These are phyloP conservation scores for Penicillium ochrochloron DNA, from an alignment of 495 filamentous ascomycete species.

Conservation along the genomic window DNA sequence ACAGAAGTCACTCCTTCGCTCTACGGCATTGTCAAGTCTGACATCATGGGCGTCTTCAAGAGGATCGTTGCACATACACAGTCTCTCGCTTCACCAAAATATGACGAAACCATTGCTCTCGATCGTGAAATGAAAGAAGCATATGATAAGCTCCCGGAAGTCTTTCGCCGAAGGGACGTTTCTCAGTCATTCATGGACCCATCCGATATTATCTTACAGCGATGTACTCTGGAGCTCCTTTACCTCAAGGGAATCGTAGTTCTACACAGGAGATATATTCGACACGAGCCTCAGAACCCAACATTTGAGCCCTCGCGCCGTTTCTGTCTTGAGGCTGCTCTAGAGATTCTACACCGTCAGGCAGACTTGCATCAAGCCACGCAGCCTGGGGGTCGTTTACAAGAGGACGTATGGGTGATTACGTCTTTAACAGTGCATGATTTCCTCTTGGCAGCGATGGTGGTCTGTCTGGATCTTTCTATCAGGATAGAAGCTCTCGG, in stretches of 20 bases:
- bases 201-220: background rate
- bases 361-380: conserved; percentile 40
- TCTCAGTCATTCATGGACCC: background rate
- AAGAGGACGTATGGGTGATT: conserved; percentile 53
- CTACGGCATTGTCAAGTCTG: conserved; percentile 53
- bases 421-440: conserved; percentile 49
- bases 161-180: background rate
- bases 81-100: background rate
- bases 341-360: conserved; percentile 44
- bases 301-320: conserved; percentile 20
- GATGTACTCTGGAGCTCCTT: background rate
- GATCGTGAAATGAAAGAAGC: conserved; percentile 41
- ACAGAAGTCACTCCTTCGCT: conserved; percentile 53
- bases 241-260: conserved; percentile 25
- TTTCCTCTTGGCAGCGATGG: conserved; percentile 56
- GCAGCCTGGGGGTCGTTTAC: conserved; percentile 44
- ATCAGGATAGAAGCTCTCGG: background rate
- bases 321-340: conserved; percentile 45
- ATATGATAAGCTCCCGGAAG: background rate
- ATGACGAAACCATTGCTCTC: conserved; percentile 35
- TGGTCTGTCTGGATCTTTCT: conserved; percentile 49
- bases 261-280: conserved; percentile 49
- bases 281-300: background rate
- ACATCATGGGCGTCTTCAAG: conserved; percentile 43
- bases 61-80: conserved; percentile 33